These are phyloP conservation scores for Harringtonia aguacate DNA, from an alignment of 2,329 filamentous ascomycete species.

Conservation along the genomic window DNA sequence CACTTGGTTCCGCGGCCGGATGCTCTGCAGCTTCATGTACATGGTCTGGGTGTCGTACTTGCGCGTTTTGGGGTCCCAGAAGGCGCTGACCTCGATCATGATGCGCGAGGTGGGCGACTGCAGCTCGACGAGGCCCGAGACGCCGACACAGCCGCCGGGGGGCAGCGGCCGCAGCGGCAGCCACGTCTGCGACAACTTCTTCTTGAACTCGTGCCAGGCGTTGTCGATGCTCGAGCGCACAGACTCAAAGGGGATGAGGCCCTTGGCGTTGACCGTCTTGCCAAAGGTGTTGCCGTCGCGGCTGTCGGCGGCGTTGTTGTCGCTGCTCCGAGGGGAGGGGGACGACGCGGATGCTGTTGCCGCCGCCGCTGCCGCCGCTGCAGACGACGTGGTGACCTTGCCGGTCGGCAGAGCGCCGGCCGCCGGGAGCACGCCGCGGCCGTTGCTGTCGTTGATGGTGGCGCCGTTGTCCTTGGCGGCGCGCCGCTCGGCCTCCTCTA, in stretches of 20 bases:
- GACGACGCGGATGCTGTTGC: neutral
- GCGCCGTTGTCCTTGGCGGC: constrained; percentile 9
- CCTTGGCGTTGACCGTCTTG: constrained; percentile 6
- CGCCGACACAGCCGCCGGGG: constrained; percentile 37
- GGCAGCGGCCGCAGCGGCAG: constrained; percentile 29
- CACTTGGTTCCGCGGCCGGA: constrained; percentile 29
- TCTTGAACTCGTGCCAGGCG: constrained; percentile 21
- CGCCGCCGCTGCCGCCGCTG: neutral
- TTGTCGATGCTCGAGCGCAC: constrained; percentile 19
- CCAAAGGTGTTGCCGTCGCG: neutral
- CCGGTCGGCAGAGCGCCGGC: constrained; percentile 1
- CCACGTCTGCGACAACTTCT: constrained; percentile 35
- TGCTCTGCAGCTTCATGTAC: constrained; percentile 29
- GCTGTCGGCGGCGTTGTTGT: neutral
- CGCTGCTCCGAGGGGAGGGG: no score
- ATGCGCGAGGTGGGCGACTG: constrained; percentile 33
- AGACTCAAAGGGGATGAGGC: constrained; percentile 13
- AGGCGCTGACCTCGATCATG: constrained; percentile 39
- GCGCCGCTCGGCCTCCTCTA: constrained; percentile 16
- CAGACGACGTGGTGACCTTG: neutral
- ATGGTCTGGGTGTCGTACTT: constrained; percentile 28
- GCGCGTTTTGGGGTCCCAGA: constrained; percentile 45
- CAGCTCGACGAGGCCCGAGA: constrained; percentile 45
- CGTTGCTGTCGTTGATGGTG: neutral
- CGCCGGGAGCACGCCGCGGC: neutral